Percentiles rank a stretch among this genome's conserved stretches.
These are phyloP conservation scores for Cercospora sp. DNA, from an alignment of 2,329 filamentous ascomycete genomes.

Conservation along the genomic window DNA sequence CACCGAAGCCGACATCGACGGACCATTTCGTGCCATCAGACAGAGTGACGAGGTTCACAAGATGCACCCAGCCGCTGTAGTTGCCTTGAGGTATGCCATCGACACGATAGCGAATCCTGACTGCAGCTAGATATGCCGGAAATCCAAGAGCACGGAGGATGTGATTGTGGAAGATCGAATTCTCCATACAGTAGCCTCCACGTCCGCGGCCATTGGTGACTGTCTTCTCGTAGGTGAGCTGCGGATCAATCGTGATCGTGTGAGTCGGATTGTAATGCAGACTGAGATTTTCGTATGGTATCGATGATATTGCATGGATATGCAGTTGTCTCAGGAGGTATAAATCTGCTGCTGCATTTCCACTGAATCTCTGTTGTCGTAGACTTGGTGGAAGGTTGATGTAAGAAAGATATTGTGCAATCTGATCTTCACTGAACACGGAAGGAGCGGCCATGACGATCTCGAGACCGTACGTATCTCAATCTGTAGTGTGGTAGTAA, in stretches of 20 bases:
- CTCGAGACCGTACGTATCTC: neutral
- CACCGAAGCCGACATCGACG: constrained; percentile 66
- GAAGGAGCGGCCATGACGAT: neutral
- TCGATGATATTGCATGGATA: constrained; percentile 40
- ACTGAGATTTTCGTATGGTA: constrained; percentile 59
- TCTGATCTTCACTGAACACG: constrained; percentile 13
- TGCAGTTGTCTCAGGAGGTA: constrained; percentile 22
- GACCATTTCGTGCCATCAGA: constrained; percentile 52
- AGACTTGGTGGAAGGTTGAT: constrained; percentile 17
- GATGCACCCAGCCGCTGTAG: constrained; percentile 38
- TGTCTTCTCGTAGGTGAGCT: constrained; percentile 55
- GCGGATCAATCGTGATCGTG: constrained; percentile 51
- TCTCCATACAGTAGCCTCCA: constrained; percentile 64
- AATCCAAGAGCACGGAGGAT: constrained; percentile 55
- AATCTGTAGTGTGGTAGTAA: neutral
- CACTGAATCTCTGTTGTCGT: constrained; percentile 14
- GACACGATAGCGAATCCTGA: constrained; percentile 31
- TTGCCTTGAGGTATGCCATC: constrained; percentile 28
- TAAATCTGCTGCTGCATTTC: constrained; percentile 12
- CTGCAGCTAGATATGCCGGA: constrained; percentile 42
- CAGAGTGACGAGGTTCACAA: constrained; percentile 49
- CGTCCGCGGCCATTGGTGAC: constrained; percentile 43
- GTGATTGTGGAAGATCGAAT: constrained; percentile 53
- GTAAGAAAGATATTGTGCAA: constrained; percentile 14
- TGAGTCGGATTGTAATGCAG: constrained; percentile 55